Percentiles rank a stretch among this genome's conserved stretches.
Conservation (phyloP, 768 basidiomycete species). For the Lactifluus pinguis region DNA sequence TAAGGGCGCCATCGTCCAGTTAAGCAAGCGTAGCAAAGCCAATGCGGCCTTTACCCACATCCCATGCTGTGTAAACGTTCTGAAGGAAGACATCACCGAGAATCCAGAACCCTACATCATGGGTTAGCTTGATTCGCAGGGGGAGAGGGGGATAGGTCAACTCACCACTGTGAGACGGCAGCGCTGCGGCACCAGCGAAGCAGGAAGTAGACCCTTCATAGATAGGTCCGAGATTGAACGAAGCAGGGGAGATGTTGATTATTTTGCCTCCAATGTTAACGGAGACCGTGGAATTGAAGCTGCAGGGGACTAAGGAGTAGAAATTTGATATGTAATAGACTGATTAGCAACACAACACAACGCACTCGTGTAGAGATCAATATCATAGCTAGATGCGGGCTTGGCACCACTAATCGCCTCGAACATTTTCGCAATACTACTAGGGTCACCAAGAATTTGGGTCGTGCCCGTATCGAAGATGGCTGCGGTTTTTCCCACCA, state of each 20-base stretch:
- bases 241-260: not conserved
- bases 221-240: conserved; percentile 3
- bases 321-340: not conserved
- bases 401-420: not conserved
- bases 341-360: not conserved
- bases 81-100: conserved; percentile 7
- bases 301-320: not conserved
- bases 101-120: not conserved
- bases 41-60: not conserved
- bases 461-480: conserved; percentile 29
- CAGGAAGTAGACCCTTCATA: not conserved
- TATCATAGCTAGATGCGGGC: not conserved
- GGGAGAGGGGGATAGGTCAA: not conserved
- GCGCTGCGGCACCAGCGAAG: not conserved
- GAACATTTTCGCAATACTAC: not conserved
- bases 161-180: not conserved
- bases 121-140: not conserved
- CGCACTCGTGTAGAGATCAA: not conserved
- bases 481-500: conserved; percentile 8
- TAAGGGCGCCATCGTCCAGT: not conserved
- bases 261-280: not conserved
- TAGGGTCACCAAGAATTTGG: conserved; percentile 21
- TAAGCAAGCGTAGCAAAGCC: conserved; percentile 9
- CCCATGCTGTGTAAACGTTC: conserved; percentile 5
- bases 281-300: not conserved